These are phyloP conservation scores for Umbelopsis sp. DNA, from an alignment of 192 early-diverging fungal species.

Conservation along the genomic window DNA sequence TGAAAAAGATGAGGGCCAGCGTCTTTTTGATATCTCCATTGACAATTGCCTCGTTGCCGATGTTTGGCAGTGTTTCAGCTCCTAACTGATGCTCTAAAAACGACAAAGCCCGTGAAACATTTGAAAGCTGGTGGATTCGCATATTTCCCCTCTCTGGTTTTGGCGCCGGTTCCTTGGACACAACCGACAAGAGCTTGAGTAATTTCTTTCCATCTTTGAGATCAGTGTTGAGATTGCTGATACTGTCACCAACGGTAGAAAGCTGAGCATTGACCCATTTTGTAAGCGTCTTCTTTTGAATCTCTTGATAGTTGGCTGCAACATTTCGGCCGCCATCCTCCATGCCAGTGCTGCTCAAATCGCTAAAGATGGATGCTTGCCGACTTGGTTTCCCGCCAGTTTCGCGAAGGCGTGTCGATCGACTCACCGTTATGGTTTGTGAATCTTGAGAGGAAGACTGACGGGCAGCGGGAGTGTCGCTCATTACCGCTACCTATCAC, in stretches of 20 bases:
- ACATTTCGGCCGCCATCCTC: slow-evolving; percentile 49
- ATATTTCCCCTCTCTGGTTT: slow-evolving; percentile 72
- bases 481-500: slow-evolving; percentile 18
- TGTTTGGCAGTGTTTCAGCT: slow-evolving; percentile 63
- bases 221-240: slow-evolving; percentile 59
- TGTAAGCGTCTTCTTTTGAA: slow-evolving; percentile 53
- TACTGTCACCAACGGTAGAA: slow-evolving; percentile 38
- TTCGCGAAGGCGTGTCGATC: slow-evolving; percentile 9
- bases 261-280: slow-evolving; percentile 65
- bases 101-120: slow-evolving; percentile 68
- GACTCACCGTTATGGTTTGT: background rate
- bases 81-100: slow-evolving; percentile 63
- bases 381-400: slow-evolving; percentile 9
- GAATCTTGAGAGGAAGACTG: background rate
- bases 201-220: slow-evolving; percentile 70
- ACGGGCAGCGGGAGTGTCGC: slow-evolving; percentile 16
- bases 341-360: background rate
- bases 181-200: slow-evolving; percentile 69
- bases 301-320: slow-evolving; percentile 50
- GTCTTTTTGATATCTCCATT: slow-evolving; percentile 74
- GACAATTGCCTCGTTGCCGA: slow-evolving; percentile 82
- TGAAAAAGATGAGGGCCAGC: slow-evolving; percentile 52
- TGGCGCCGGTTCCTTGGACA: slow-evolving; percentile 72
- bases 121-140: slow-evolving; percentile 80
- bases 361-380: slow-evolving; percentile 3